phyloP scores from a whole-genome alignment of 768 basidiomycete species.

The Mycena leptocephala region DNA sequence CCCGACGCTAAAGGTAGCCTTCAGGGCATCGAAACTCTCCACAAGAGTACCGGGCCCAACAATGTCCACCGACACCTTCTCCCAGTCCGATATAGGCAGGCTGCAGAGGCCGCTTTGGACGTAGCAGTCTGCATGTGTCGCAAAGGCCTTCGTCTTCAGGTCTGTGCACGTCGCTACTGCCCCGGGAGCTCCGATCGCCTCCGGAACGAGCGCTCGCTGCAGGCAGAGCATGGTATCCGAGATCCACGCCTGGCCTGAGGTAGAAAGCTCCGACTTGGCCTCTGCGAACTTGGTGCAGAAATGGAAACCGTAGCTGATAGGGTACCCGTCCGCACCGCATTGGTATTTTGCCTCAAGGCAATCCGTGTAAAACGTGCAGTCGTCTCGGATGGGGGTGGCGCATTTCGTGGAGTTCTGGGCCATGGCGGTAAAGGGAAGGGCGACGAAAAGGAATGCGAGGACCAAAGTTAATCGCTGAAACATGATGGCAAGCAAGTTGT shows the following conservation, averaged over 20 bases:
- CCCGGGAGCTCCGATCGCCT: neutral
- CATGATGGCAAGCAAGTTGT: neutral
- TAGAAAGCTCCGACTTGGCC: neutral
- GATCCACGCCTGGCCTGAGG: neutral
- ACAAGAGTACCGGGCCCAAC: slow-evolving; percentile 5
- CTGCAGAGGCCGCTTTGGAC: slow-evolving; percentile 1
- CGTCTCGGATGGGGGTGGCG: neutral
- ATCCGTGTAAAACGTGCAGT: slow-evolving; percentile 1
- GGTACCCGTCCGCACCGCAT: neutral
- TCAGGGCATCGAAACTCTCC: slow-evolving; percentile 6
- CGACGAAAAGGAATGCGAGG: neutral
- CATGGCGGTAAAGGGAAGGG: neutral
- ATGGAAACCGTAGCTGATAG: slow-evolving; percentile 1
- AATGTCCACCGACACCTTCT: neutral
- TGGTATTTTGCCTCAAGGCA: slow-evolving; percentile 4
- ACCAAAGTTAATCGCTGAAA: neutral
- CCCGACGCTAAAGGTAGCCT: slow-evolving; percentile 4
- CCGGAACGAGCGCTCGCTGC: neutral
- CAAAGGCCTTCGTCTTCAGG: neutral
- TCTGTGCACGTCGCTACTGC: neutral
- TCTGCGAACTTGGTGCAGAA: slow-evolving; percentile 7
- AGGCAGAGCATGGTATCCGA: neutral
- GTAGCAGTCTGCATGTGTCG: slow-evolving; percentile 4
- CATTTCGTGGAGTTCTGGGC: neutral
- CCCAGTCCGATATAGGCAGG: neutral